Percentiles rank a stretch among this genome's conserved stretches.
These are phyloP conservation scores for Adansonia digitata DNA, from an alignment of 345 rosid species.

Conservation along the genomic window DNA sequence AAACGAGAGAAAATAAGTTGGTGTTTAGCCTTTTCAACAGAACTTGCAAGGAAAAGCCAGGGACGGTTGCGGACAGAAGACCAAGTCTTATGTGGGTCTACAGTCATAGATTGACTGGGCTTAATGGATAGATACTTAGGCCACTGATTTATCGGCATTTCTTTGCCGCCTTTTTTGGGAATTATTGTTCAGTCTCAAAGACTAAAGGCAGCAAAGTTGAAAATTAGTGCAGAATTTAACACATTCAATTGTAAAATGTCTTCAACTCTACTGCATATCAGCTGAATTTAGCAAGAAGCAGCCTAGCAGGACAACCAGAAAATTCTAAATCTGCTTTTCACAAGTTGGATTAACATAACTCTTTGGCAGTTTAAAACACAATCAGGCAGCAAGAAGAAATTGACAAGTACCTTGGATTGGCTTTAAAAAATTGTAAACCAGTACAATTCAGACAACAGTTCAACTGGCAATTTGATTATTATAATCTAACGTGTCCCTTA, in stretches of 20 bases:
- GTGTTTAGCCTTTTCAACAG: background rate
- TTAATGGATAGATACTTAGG: background rate
- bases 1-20: background rate
- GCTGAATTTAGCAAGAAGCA: background rate
- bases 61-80: background rate
- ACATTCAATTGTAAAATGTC: background rate
- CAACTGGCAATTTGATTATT: background rate
- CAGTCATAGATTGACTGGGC: conserved; percentile 4
- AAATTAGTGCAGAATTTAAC: background rate
- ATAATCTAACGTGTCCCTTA: too few species aligned
- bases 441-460: background rate
- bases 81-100: conserved; percentile 7
- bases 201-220: background rate
- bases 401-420: background rate
- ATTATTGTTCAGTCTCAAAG: background rate
- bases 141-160: background rate
- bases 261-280: background rate
- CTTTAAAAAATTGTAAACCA: background rate
- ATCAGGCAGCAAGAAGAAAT: background rate
- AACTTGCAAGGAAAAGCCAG: conserved; percentile 3
- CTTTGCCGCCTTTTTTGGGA: background rate
- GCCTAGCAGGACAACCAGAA: conserved; percentile 4
- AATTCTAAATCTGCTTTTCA: background rate
- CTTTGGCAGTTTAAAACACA: background rate
- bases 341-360: background rate